Base-by-base conservation (phyloP, 1,284 basidiomycete genomes). In the Ustilago sp. region DNA sequence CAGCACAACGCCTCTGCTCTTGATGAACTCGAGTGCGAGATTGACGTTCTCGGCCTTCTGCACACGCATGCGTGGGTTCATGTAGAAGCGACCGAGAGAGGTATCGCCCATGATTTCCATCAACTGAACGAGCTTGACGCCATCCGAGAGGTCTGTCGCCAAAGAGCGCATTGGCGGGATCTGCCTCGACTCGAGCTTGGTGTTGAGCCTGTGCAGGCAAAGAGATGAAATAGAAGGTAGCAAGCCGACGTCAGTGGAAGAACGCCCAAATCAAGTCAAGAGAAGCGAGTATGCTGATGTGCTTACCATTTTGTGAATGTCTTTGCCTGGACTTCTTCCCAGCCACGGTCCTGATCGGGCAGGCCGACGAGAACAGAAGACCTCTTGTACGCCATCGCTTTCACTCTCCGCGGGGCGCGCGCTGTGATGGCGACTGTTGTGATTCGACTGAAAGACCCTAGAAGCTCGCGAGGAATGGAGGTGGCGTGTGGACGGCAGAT, bases 11-110 rank as follows among this genome's bases (percentile, higher is more conserved):
- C 95, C 96, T 80, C 95, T 89, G 48, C 93, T 93, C 54, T 92
- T 93, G 86, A 99, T 98, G 87, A 98, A 98, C 80, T 96, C 93
- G 45, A 99, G 88, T 0, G 96, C 96, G 86, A 94, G 94, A 87
- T 95, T 95, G 58, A 97, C 95, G 86, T 99, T 99, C 89, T 99
- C 96, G 3, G 95, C 95, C 85, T 95, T 98, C 87, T 99, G 96
- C 0, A 99, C 91, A 53, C 95, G 91, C 90, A 98, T 95, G 47
- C 91, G 89, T 0, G 96, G 96, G 63, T 90, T 91, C 85, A 90
- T 92, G 87, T 97, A 98, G 87, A 96, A 98, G 77, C 93, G 89
- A 8, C 95, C 96, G 15, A 98, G 89, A 32, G 93, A 93, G 1
- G 91, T 92, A 83, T 97, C 95, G 41, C 86, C 85, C 79, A 87